These are phyloP conservation scores for Chalciporus sphaerocephalus DNA, from an alignment of 768 basidiomycete genomes.

Conservation along the genomic window DNA sequence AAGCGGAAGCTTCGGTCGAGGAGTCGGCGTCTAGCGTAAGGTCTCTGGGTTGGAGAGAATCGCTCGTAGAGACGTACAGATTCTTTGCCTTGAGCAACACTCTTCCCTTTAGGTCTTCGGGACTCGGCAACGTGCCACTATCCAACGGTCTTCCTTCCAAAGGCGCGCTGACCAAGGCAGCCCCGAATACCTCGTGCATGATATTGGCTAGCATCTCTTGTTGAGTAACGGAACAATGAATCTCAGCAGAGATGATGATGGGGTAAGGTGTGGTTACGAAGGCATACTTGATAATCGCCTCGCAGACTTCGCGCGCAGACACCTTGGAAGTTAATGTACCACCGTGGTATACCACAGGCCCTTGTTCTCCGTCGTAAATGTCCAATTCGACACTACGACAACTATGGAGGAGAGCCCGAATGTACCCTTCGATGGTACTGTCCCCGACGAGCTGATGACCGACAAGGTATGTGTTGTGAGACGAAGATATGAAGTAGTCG, in stretches of 20 bases:
- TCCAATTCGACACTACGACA: conserved; percentile 96
- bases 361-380: conserved; percentile 81
- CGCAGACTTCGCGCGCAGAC: conserved; percentile 72
- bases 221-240: conserved; percentile 75
- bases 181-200: conserved; percentile 61
- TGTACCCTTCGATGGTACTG: conserved; percentile 90
- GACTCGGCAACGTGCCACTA: conserved; percentile 73
- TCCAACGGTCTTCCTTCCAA: conserved; percentile 46
- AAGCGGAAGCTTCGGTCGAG: conserved; percentile 37
- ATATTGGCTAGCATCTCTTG: conserved; percentile 78
- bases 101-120: conserved; percentile 71
- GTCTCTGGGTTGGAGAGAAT: conserved; percentile 32
- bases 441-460: conserved; percentile 84
- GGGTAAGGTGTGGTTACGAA: conserved; percentile 90
- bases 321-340: conserved; percentile 85
- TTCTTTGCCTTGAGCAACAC: conserved; percentile 85
- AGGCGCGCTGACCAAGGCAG: conserved; percentile 45
- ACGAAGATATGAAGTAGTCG: conserved; percentile 86
- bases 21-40: conserved; percentile 39
- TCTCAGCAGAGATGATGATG: conserved; percentile 88
- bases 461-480: conserved; percentile 90
- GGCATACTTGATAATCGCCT: conserved; percentile 83
- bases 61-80: conserved; percentile 47
- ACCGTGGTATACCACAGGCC: conserved; percentile 86
- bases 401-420: conserved; percentile 81